Conservation (phyloP, 805 yeast species). For the Saccharomyces mikatae region DNA sequence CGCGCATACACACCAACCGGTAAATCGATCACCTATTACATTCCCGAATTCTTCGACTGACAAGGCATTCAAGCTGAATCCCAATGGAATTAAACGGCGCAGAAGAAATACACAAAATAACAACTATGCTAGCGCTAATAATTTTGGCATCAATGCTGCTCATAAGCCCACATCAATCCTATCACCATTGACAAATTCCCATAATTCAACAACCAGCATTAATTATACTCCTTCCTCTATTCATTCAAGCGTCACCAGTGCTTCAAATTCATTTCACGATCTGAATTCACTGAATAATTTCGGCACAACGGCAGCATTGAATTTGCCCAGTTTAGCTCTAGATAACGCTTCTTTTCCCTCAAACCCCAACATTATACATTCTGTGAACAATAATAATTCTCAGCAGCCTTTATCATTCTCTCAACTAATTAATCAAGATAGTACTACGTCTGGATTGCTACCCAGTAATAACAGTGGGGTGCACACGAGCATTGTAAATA, state of each 20-base stretch:
- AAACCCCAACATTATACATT: neutral
- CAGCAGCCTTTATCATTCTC: neutral
- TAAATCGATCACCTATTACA: neutral
- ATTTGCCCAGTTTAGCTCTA: neutral
- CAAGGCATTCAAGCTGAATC: constrained; percentile 24
- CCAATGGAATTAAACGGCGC: constrained; percentile 28
- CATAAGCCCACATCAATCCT: neutral
- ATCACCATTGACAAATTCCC: neutral
- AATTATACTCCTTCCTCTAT: neutral
- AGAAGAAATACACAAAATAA: constrained; percentile 5
- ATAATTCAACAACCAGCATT: neutral
- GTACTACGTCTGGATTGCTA: neutral
- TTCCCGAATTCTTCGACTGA: constrained; percentile 1
- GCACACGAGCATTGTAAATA: neutral
- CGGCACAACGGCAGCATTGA: constrained; percentile 3
- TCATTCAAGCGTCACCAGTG: constrained; percentile 9
- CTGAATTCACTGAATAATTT: constrained; percentile 10
- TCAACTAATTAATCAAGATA: neutral
- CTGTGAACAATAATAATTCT: neutral
- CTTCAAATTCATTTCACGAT: constrained; percentile 9
- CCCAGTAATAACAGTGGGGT: neutral
- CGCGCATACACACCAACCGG: neutral
- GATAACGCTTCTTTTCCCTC: neutral
- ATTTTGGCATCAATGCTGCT: neutral
- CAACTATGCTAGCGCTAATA: neutral